These are phyloP conservation scores for Apostasia shenzhenica DNA, from an alignment of 106 monocot species.

Conservation along the genomic window DNA sequence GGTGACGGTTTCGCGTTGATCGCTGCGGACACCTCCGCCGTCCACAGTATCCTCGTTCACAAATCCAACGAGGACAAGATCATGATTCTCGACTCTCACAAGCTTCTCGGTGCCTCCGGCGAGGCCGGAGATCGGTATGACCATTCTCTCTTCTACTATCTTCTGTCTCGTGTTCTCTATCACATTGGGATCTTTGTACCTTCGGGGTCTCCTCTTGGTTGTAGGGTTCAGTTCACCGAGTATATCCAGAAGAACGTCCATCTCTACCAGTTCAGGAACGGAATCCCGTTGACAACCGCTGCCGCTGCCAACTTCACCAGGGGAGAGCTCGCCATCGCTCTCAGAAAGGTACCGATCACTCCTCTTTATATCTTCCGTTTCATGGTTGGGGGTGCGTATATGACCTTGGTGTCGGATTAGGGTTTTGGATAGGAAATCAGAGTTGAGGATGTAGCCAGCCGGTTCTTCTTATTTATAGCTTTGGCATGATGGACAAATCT, in stretches of 20 bases:
- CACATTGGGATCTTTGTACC: not conserved
- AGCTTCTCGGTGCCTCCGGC: constrained; percentile 86
- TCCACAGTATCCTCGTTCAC: constrained; percentile 81
- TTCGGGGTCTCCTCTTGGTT: not conserved
- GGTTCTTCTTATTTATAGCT: no score
- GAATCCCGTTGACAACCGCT: constrained; percentile 75
- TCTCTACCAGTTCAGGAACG: constrained; percentile 88
- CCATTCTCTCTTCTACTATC: not conserved
- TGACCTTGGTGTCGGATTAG: constrained; percentile 1
- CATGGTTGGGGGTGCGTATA: not conserved
- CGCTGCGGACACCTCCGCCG: constrained; percentile 48
- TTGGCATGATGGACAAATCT: no score
- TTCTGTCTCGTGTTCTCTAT: not conserved
- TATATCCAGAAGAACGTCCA: constrained; percentile 97
- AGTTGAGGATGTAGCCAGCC: no score
- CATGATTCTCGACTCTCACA: constrained; percentile 87
- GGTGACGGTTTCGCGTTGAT: constrained; percentile 38
- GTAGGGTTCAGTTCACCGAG: constrained; percentile 96
- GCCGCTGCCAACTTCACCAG: constrained; percentile 90
- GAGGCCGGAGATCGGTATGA: constrained; percentile 74
- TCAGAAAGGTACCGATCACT: constrained; percentile 61
- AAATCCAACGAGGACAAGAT: constrained; percentile 90
- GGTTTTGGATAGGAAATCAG: not conserved
- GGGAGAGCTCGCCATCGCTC: constrained; percentile 89
- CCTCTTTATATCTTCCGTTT: not conserved